phyloP scores from a whole-genome alignment of 441 rosid species.

The Euphorbia schlechtendalii region DNA sequence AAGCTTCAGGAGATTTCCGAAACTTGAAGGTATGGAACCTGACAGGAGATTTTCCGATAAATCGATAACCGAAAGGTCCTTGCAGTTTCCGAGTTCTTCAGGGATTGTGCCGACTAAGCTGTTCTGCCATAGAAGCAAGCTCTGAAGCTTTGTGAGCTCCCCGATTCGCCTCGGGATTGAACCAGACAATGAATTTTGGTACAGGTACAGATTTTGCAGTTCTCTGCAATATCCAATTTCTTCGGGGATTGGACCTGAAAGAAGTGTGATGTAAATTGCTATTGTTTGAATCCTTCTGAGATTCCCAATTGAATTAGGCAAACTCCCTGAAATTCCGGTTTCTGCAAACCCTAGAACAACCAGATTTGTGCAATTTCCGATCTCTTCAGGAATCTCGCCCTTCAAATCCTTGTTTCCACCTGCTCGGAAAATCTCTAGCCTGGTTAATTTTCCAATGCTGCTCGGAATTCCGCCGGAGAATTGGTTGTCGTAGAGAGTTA shows the following conservation, averaged over 20 bases:
- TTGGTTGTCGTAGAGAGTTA: constrained; percentile 73
- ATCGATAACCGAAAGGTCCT: constrained; percentile 63
- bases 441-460: constrained; percentile 59
- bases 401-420: constrained; percentile 84
- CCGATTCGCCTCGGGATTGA: constrained; percentile 56
- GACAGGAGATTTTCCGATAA: constrained; percentile 70
- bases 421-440: constrained; percentile 51
- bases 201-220: constrained; percentile 75
- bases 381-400: constrained; percentile 86
- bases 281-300: constrained; percentile 65
- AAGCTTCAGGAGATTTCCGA: constrained; percentile 62
- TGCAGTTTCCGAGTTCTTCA: constrained; percentile 53
- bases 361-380: constrained; percentile 75
- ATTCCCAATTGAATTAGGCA: constrained; percentile 69
- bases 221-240: constrained; percentile 78
- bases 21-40: constrained; percentile 66
- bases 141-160: constrained; percentile 65
- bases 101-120: constrained; percentile 76
- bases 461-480: constrained; percentile 63
- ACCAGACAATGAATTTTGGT: constrained; percentile 79
- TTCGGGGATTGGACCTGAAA: constrained; percentile 73
- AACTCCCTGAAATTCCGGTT: constrained; percentile 73
- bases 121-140: constrained; percentile 78
- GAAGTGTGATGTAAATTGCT: constrained; percentile 60
- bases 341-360: constrained; percentile 82